Conservation (phyloP, 768 basidiomycete genomes). For the Leccinellum albellum region DNA sequence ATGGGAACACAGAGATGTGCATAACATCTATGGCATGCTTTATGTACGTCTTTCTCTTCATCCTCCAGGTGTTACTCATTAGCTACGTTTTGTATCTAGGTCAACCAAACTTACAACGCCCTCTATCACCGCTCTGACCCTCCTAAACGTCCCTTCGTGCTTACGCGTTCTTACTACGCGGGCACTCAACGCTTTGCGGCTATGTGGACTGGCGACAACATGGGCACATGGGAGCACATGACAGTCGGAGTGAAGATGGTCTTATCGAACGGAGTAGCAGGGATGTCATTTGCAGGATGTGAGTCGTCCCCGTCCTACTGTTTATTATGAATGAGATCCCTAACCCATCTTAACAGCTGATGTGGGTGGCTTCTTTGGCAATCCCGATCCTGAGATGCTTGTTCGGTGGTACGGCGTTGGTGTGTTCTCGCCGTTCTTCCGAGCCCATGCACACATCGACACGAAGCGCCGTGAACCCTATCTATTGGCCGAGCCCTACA, state of each 20-base stretch:
- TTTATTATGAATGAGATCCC: not conserved
- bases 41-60: constrained; percentile 46
- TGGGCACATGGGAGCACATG: constrained; percentile 98
- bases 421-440: constrained; percentile 94
- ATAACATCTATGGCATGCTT: constrained; percentile 98
- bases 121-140: constrained; percentile 70
- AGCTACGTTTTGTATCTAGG: constrained; percentile 41
- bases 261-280: constrained; percentile 80
- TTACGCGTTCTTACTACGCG: constrained; percentile 92
- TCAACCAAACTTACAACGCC: constrained; percentile 80
- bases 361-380: constrained; percentile 98
- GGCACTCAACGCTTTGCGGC: constrained; percentile 95
- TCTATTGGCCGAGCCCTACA: constrained; percentile 86
- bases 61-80: not conserved
- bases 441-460: constrained; percentile 97
- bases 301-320: constrained; percentile 30
- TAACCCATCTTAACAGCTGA: constrained; percentile 62
- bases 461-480: constrained; percentile 97
- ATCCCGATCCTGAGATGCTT: constrained; percentile 91
- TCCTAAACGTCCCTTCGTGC: constrained; percentile 86
- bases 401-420: constrained; percentile 98
- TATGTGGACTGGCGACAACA: constrained; percentile 99
- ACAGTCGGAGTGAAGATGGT: constrained; percentile 92
- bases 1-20: constrained; percentile 97
- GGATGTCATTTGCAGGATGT: constrained; percentile 92